Evolutionary conservation across 208 protist genomes (phyloP).

Genomic region (Phytomonas serpens): DNA sequence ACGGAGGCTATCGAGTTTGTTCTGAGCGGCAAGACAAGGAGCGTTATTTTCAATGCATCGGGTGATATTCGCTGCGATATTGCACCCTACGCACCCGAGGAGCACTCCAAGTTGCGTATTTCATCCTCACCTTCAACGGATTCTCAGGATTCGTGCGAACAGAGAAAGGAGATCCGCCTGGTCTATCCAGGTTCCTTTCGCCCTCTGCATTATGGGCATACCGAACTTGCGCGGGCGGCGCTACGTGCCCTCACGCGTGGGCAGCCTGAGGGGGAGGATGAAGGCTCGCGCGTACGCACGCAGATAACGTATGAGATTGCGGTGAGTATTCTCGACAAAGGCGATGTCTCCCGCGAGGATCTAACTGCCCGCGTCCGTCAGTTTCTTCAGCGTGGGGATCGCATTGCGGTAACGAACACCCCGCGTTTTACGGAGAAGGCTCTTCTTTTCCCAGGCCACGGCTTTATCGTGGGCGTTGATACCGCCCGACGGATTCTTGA

Average conservation of each 20-base stretch:
- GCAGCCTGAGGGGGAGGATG: neutral
- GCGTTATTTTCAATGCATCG: conserved; percentile 42
- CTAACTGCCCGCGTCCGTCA: conserved; percentile 36
- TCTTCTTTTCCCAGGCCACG: conserved; percentile 44
- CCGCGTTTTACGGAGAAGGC: conserved; percentile 63
- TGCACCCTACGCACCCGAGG: conserved; percentile 9
- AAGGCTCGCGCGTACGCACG: conserved; percentile 4
- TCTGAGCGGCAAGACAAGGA: conserved; percentile 13
- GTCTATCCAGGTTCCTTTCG: conserved; percentile 71
- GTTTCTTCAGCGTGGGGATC: conserved; percentile 34
- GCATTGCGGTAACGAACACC: conserved; percentile 50
- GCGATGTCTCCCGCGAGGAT: conserved; percentile 19
- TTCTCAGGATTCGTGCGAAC: neutral
- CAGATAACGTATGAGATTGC: conserved; percentile 66
- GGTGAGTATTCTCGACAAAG: conserved; percentile 53
- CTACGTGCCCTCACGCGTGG: conserved; percentile 14
- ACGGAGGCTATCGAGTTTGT: conserved; percentile 7
- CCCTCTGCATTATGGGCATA: conserved; percentile 75
- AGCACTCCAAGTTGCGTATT: neutral
- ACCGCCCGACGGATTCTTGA: conserved; percentile 61
- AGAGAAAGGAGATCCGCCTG: conserved; percentile 17
- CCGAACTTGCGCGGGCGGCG: conserved; percentile 46
- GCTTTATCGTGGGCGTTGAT: conserved; percentile 70
- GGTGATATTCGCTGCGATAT: conserved; percentile 30
- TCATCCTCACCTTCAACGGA: neutral